Base-by-base conservation (phyloP, 805 yeast genomes). In the Wickerhamomyces mucosus region DNA sequence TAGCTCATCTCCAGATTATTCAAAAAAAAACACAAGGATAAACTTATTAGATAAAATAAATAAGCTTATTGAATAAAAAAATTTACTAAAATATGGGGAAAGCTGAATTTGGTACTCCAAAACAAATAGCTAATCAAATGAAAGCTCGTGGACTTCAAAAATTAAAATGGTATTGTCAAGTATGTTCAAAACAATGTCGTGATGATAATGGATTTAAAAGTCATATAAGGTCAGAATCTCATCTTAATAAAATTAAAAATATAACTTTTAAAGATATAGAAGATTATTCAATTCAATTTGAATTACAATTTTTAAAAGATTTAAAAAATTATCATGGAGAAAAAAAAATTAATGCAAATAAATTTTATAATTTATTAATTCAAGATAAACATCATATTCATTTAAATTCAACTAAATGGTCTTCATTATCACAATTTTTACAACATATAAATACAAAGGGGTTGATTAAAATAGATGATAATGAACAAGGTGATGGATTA, bases 191-290 rank as follows among this genome's bases (percentile, higher is more conserved):
- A 48, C 99, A 92, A 58, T 88, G 97, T 53, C 62, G 96, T 34
- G 99, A 94, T 53, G 94, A 82, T 40, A 89, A 92, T 57, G 99
- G 98, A 17, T 92, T 82, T 62, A 79, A 81, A 46, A 80, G 89
- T 46, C 99, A 92, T 53, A 67, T 78, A n/a, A 65, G 67, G 40
- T 76, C 94, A n/a, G 84, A 82, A 27, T 64, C 81, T 2, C 99
- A 92, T 51, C 55, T 69, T 28, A 69, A 72, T 14, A 72, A 70
- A 32, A 69, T 81, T 27, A 55, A 65, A 14, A 61, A 65, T 5
- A 53, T 73, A 6, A 66, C 68, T 1, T 58, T 61, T 6, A 56
- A 55, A 11, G 69, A 73, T 13, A 61, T 84, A 1, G 73, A 68
- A 11, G 67, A 70, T 21, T 88, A 61, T 49, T 75, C 92, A 3